Evolutionary conservation across 306 rosid genomes (phyloP).

Genomic region (Vigna radiata): DNA sequence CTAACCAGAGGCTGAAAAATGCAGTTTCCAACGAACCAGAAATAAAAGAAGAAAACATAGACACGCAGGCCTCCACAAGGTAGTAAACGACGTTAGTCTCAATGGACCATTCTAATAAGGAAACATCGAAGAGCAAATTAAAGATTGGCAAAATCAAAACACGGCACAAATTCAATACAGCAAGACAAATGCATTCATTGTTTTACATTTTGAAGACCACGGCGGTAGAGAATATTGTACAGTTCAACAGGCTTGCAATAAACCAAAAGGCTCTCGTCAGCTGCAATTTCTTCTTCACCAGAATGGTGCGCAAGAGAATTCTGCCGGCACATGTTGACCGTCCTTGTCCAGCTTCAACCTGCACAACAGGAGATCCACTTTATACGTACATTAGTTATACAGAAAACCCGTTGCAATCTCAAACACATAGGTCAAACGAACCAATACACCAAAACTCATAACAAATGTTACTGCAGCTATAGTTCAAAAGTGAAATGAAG

Average conservation of each 20-base stretch:
- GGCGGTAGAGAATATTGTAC: conserved; percentile 88
- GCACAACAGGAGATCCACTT: conserved; percentile 15
- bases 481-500: not conserved
- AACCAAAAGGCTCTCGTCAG: conserved; percentile 86
- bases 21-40: conserved; percentile 12
- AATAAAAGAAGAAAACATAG: not conserved
- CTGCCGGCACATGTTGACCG: conserved; percentile 77
- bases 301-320: conserved; percentile 66
- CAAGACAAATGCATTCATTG: conserved; percentile 15
- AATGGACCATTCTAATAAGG: conserved; percentile 2
- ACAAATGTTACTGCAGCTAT: not conserved
- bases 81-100: not conserved
- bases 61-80: not conserved
- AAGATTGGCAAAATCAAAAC: conserved; percentile 16
- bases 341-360: conserved; percentile 15
- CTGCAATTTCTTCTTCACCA: conserved; percentile 68
- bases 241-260: conserved; percentile 98
- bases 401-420: not conserved
- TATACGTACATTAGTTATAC: not conserved
- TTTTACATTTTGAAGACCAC: conserved; percentile 75
- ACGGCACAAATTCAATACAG: conserved; percentile 16
- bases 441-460: not conserved
- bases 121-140: not conserved
- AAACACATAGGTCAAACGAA: conserved; percentile 38
- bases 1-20: not conserved